Evolutionary conservation across 805 yeast genomes (phyloP), one percentile per base, ranked within the genome.

Genomic region (Suhomyces vadensis): DNA sequence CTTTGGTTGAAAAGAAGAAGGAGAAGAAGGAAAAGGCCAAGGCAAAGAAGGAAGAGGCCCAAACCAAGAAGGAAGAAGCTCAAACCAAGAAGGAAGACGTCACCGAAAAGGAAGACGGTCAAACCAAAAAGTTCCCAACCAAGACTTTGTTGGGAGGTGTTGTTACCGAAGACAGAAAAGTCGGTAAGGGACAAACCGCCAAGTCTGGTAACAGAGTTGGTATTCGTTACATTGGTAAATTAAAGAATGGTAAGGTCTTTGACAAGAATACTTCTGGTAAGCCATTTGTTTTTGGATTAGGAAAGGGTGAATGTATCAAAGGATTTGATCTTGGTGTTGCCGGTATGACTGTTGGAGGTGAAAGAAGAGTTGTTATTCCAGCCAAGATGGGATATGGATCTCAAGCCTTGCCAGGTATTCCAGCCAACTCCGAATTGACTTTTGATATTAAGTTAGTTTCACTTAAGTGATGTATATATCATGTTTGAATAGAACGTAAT

Each of bases 301-400:
- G 99, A 61, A 87, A 85, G 68, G 99, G 98, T 64, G 99, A 94
- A 74, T 97, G 95, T 57, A 94, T 94, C 77, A 88, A 88, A 71
- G 99, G 98, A 54, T 94, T 96, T 88, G 99, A 94, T 66, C 79
- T 92, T 61, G 99, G 99, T 78, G 94, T 94, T 59, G 90, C 92
- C 47, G 98, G 98, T 66, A 91, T 94, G 97, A 83, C 95, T 46
- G 95, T 88, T 64, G 97, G 97, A 62, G 98, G 98, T 64, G 99
- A 94, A 79, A 91, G 99, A 80, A 84, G 98, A 76, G 89, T 94
- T 55, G 80, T 89, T 49, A 89, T 94, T 56, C 99, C 99, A 58
- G 85, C 99, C 43, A 81, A 91, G 61, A 87, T 87, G 83, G 99
- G 97, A 46, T 94, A 94, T 73, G 99, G 99, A 54, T 85, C 85